Conservation (phyloP, 371 early-diverging fungal genomes). For the Mortierella sp. region DNA sequence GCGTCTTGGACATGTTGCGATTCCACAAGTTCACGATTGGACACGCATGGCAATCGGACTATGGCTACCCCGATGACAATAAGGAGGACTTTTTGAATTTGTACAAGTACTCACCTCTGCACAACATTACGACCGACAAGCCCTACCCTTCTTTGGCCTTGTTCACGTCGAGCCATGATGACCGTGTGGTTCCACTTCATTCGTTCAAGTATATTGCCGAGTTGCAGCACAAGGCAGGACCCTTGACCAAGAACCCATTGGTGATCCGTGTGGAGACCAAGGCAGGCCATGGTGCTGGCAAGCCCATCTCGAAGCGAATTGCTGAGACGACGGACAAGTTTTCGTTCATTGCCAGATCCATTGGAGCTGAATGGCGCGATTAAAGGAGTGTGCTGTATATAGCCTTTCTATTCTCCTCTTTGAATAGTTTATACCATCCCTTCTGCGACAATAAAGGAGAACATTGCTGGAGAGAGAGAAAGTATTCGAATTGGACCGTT, state of each 20-base stretch:
- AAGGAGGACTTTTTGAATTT: constrained; percentile 56
- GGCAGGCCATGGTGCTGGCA: constrained; percentile 79
- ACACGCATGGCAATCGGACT: constrained; percentile 63
- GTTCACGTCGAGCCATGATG: constrained; percentile 61
- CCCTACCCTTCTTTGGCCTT: constrained; percentile 61
- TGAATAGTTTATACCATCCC: background rate
- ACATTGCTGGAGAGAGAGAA: background rate
- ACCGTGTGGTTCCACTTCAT: constrained; percentile 62
- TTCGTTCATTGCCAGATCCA: constrained; percentile 58
- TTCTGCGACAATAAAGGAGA: background rate
- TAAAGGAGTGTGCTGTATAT: background rate
- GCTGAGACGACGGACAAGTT: constrained; percentile 67
- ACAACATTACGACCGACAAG: constrained; percentile 60
- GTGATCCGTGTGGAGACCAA: constrained; percentile 69
- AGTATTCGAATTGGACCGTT: too few species aligned
- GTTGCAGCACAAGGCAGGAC: constrained; percentile 62
- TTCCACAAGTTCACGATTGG: constrained; percentile 72
- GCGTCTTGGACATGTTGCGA: constrained; percentile 66
- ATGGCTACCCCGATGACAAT: constrained; percentile 61
- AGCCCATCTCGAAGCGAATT: constrained; percentile 67
- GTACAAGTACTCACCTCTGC: constrained; percentile 70
- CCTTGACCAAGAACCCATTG: constrained; percentile 61
- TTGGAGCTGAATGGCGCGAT: constrained; percentile 54
- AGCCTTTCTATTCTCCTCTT: too few species aligned
- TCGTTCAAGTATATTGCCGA: constrained; percentile 71